phyloP scores from a whole-genome alignment of 2,329 filamentous ascomycete species.

The Cephalotrichum gorgonifer region DNA sequence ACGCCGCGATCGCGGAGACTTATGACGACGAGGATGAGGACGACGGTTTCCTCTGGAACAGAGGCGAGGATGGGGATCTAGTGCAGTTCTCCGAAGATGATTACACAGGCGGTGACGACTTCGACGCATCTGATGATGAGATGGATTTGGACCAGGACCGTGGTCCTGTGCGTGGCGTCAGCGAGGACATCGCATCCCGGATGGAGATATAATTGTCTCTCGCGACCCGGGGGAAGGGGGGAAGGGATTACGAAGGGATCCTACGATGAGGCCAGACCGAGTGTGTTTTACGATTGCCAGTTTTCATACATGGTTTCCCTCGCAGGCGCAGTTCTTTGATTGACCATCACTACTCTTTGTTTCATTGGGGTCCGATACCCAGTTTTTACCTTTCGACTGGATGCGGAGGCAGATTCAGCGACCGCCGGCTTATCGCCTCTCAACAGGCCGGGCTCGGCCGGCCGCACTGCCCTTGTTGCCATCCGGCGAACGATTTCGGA shows the following conservation, averaged over 20 bases:
- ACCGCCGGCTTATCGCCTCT: too few relatives aligned
- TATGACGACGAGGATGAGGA: conserved; percentile 35
- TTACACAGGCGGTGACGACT: conserved; percentile 33
- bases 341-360: too few relatives aligned
- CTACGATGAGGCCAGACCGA: neutral
- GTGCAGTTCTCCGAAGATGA: conserved; percentile 43
- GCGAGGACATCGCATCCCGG: conserved; percentile 50
- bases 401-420: too few relatives aligned
- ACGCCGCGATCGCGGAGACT: conserved; percentile 34
- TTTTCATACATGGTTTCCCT: neutral
- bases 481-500: neutral
- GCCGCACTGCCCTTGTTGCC: neutral
- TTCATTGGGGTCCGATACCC: too few relatives aligned
- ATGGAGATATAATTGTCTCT: conserved; percentile 48
- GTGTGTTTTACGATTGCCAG: neutral
- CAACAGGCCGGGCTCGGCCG: too few relatives aligned
- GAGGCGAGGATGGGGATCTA: conserved; percentile 47
- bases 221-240: too few relatives aligned
- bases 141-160: conserved; percentile 22
- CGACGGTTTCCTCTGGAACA: conserved; percentile 45
- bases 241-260: too few relatives aligned
- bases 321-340: too few relatives aligned
- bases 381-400: too few relatives aligned
- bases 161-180: conserved; percentile 43
- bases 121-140: conserved; percentile 32